Base-by-base conservation (phyloP, 2,329 filamentous ascomycete genomes). In the Aureobasidium sp. region DNA sequence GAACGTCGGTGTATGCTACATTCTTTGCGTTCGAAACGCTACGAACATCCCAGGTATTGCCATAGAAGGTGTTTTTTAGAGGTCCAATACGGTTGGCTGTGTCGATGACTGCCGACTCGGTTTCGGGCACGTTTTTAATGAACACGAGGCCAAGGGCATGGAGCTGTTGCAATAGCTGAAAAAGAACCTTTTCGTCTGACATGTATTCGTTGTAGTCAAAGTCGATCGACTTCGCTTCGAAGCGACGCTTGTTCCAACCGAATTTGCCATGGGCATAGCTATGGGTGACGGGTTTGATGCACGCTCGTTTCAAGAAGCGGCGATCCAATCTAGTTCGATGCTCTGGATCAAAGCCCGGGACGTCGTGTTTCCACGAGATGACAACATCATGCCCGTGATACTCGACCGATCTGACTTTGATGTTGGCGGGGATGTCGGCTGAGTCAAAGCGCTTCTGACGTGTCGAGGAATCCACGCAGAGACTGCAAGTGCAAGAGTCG, bases 21-120 rank as follows among this genome's bases (percentile, higher is more conserved):
- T 97, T 97, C 65, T 91, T 90, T 21, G 90, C 88, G 53, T 88
- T 68, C 1, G 86, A 84, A 50, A 94, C 85, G 3, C 84, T 88
- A 51, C 83, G 80, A 11, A 97, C 91, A 68, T 96, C 86, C 83
- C 90, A 97, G 0, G 89, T 95, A 60, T 78, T 75, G 37, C 93
- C 93, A 68, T 97, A 97, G 65, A 97, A 93, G 6, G 90, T 93
- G 61, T 89, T 83, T 63, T 89, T 86, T 22, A 96, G 71, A 29
- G 80, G 80, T 1, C 90, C 90, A 55, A 97, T 86, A 48, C 83
- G 80, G 3, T 76, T 74, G 2, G 83, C 86, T 55, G 97, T 81
- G 19, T 75, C 70, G 34, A 80, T 76, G 4, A 96, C 85, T 1
- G 63, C 64, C 7, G 61, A 56, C 40, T 63, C 61, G 8, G 60